Percentiles rank a stretch among this genome's conserved stretches.
phyloP scores from a whole-genome alignment of 768 basidiomycete genomes.

The Rhodotorula toruloides region DNA sequence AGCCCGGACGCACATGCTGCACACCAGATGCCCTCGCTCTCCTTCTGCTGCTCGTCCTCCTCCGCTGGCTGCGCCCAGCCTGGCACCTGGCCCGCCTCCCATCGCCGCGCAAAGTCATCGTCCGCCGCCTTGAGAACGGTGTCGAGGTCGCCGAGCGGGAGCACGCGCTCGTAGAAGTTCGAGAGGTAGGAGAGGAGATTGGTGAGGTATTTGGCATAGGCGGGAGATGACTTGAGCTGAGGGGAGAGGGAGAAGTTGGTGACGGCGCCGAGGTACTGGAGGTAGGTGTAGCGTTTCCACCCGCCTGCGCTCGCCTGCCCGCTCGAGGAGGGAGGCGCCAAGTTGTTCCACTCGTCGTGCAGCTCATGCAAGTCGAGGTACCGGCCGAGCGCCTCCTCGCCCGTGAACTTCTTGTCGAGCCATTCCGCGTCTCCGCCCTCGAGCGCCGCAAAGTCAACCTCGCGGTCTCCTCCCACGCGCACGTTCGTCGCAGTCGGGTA shows the following conservation, averaged over 20 bases:
- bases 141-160: constrained; percentile 73
- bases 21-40: constrained; percentile 75
- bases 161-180: constrained; percentile 76
- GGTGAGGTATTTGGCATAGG: constrained; percentile 85
- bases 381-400: constrained; percentile 90
- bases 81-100: constrained; percentile 69
- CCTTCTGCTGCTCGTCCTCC: constrained; percentile 51
- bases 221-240: constrained; percentile 57
- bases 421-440: constrained; percentile 32
- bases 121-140: constrained; percentile 61
- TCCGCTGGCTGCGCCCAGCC: constrained; percentile 62
- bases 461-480: constrained; percentile 13
- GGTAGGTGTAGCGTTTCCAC: constrained; percentile 70
- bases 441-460: constrained; percentile 58
- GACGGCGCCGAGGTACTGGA: constrained; percentile 79
- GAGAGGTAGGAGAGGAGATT: constrained; percentile 74
- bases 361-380: constrained; percentile 88
- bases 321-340: constrained; percentile 63
- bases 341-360: constrained; percentile 81
- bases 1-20: constrained; percentile 38
- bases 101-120: constrained; percentile 67
- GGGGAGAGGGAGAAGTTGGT: constrained; percentile 36
- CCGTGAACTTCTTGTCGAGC: constrained; percentile 68
- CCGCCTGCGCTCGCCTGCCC: constrained; percentile 31
- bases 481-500: constrained; percentile 72